Base-by-base conservation (phyloP, 2,329 filamentous ascomycete genomes). In the Pestalotiopsis sp. region DNA sequence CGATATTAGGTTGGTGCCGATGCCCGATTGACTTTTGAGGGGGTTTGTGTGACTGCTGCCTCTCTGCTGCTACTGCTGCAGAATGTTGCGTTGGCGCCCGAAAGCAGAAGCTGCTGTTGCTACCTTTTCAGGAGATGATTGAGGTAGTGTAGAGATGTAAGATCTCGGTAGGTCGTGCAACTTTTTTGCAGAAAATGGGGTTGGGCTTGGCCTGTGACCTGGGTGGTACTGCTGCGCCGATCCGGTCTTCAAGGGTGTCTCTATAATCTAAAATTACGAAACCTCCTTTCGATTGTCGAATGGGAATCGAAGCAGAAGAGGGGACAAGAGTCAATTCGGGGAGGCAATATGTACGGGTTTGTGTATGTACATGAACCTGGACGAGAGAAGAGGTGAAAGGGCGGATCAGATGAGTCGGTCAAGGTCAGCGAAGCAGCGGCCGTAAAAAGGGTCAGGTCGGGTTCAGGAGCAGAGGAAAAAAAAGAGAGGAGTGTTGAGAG, bases 111-210 rank as follows among this genome's bases (percentile, higher is more conserved):
- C 17, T n/a, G 56, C 12, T 13, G 56, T 12, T 59, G 45, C 20
- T 59, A 36, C 57, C 59, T 41, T 27, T 62, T 62, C 59, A 40
- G 59, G 31, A 62, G 59, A 36, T 62, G 57, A 59, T 27, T 9
- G 25, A 20, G 59, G 38, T 12, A 36, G 12, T 13, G 56, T 25
- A 23, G 36, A 62, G 36, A 14, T 62, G 27, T 40, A 36, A 52
- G 45, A 52, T 52, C 17, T n/a, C 45, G 45, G 17, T 17, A 52
- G 45, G 45, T 52, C 45, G 45, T 52, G 45, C 45, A 52, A 52
- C 45, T 52, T 52, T 45, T 52, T 52, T 52, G 9, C 45, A 52
- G 45, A 52, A 52, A 52, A 52, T 52, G 45, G 45, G 45, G 45
- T n/a, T 52, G 45, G 45, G 45, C 45, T 52, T 52, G 45, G 17